A percentile compares a stretch with the other conserved stretches of the same genome.
These are phyloP conservation scores for Exophiala spinifera DNA, from an alignment of 2,329 filamentous ascomycete species.

Conservation along the genomic window DNA sequence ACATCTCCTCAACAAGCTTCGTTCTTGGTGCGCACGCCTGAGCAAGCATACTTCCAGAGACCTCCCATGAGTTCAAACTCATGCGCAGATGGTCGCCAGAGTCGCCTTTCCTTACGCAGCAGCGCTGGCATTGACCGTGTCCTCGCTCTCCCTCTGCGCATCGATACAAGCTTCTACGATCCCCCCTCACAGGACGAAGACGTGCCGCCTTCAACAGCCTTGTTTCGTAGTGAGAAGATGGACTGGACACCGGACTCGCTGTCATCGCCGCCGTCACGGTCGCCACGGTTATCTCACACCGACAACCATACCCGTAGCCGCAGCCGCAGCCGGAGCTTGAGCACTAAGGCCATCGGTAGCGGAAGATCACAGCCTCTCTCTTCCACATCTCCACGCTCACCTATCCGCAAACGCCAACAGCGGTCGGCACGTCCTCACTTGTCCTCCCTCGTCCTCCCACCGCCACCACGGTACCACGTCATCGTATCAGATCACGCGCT, in stretches of 20 bases:
- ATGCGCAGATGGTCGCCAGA: conserved; percentile 19
- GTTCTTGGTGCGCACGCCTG: conserved; percentile 3
- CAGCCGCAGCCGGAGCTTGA: too few species aligned
- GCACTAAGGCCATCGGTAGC: too few species aligned
- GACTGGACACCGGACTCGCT: conserved; percentile 6
- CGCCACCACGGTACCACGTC: conserved; percentile 18
- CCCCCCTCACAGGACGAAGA: background rate
- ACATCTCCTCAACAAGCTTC: conserved; percentile 11
- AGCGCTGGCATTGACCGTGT: conserved; percentile 6
- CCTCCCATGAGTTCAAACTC: background rate
- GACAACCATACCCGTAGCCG: too few species aligned
- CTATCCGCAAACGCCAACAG: conserved; percentile 18
- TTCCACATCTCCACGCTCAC: conserved; percentile 7
- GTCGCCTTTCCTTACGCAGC: conserved; percentile 18
- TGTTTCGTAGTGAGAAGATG: background rate
- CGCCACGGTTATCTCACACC: too few species aligned
- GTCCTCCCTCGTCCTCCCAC: background rate
- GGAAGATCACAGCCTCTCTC: too few species aligned
- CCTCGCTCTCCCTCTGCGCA: conserved; percentile 20
- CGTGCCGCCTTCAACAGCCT: background rate
- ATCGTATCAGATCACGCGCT: conserved; percentile 5
- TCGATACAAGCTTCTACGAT: conserved; percentile 16
- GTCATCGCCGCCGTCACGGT: background rate
- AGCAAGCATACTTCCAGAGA: conserved; percentile 8
- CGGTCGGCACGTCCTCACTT: conserved; percentile 1